Percentiles rank a stretch among this genome's conserved stretches.
phyloP scores from a whole-genome alignment of 306 rosid species.

The Herpetospermum pedunculosum region DNA sequence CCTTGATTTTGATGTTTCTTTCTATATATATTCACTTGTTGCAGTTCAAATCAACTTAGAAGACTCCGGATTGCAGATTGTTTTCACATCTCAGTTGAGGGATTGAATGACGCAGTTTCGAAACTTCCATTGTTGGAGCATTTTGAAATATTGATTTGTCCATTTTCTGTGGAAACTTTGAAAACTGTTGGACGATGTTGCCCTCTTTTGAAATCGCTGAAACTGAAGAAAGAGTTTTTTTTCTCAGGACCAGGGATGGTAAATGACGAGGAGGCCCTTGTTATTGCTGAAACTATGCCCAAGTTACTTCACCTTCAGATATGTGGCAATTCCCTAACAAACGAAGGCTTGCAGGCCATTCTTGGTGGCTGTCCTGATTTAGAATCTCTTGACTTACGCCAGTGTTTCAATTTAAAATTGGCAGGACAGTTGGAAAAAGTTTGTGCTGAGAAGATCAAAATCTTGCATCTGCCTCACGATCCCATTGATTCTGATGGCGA shows the following conservation, averaged over 20 bases:
- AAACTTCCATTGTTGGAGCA: slow-evolving; percentile 48
- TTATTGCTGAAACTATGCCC: slow-evolving; percentile 35
- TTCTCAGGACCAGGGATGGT: background rate
- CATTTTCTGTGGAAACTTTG: slow-evolving; percentile 10
- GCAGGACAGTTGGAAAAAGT: slow-evolving; percentile 24
- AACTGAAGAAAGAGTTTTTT: slow-evolving; percentile 27
- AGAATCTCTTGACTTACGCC: slow-evolving; percentile 52
- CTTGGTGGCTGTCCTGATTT: slow-evolving; percentile 55
- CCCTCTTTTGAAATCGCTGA: slow-evolving; percentile 33
- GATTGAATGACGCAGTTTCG: slow-evolving; percentile 25
- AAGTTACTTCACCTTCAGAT: slow-evolving; percentile 43
- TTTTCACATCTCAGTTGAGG: slow-evolving; percentile 23
- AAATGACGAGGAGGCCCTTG: slow-evolving; percentile 29
- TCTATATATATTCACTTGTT: background rate
- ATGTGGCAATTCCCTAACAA: slow-evolving; percentile 37
- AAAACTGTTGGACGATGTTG: slow-evolving; percentile 43
- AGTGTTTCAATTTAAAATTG: slow-evolving; percentile 30
- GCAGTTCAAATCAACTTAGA: slow-evolving; percentile 34
- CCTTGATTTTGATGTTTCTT: background rate
- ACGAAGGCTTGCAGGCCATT: slow-evolving; percentile 43
- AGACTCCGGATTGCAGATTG: slow-evolving; percentile 32
- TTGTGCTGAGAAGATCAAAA: slow-evolving; percentile 32
- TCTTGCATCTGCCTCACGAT: slow-evolving; percentile 29
- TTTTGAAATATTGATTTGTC: slow-evolving; percentile 22
- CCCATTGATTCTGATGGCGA: too few relatives aligned